Conservation (phyloP, 768 basidiomycete genomes). For the Agrocybe pediades region DNA sequence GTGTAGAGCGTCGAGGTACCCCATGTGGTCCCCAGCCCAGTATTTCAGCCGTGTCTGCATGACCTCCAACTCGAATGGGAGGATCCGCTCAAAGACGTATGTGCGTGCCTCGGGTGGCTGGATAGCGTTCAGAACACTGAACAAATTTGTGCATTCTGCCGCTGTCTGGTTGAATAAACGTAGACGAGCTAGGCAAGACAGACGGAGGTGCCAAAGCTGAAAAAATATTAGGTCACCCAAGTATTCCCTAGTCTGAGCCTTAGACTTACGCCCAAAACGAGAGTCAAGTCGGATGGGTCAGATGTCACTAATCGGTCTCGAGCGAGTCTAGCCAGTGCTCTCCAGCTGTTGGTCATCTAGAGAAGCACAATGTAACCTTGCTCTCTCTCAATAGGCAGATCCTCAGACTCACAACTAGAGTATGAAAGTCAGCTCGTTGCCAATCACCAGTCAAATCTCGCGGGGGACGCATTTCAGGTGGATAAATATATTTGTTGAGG, state of each 20-base stretch:
- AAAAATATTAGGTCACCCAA: not conserved
- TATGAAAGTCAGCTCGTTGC: constrained; percentile 71
- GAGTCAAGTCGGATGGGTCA: constrained; percentile 65
- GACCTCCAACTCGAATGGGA: constrained; percentile 66
- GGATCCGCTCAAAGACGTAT: constrained; percentile 60
- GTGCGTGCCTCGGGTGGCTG: constrained; percentile 52
- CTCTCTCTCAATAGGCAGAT: constrained; percentile 1
- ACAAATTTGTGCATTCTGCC: constrained; percentile 82
- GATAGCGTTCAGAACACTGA: constrained; percentile 64
- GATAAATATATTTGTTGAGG: constrained; percentile 81
- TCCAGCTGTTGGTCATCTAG: constrained; percentile 90
- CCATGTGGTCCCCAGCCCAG: constrained; percentile 81
- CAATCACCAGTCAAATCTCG: constrained; percentile 79
- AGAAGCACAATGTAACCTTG: not conserved
- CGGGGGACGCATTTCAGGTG: constrained; percentile 70
- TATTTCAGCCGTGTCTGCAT: constrained; percentile 76
- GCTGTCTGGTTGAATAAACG: constrained; percentile 87
- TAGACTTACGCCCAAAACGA: constrained; percentile 64
- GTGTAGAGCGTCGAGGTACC: constrained; percentile 74
- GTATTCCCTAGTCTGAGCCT: not conserved
- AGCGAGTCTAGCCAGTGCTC: constrained; percentile 82
- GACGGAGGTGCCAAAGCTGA: constrained; percentile 84
- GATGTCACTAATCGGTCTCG: constrained; percentile 73
- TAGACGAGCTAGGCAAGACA: constrained; percentile 76
- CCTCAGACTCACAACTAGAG: constrained; percentile 68